phyloP scores from a whole-genome alignment of 495 filamentous ascomycete species.

The Cryomyces antarcticus region DNA sequence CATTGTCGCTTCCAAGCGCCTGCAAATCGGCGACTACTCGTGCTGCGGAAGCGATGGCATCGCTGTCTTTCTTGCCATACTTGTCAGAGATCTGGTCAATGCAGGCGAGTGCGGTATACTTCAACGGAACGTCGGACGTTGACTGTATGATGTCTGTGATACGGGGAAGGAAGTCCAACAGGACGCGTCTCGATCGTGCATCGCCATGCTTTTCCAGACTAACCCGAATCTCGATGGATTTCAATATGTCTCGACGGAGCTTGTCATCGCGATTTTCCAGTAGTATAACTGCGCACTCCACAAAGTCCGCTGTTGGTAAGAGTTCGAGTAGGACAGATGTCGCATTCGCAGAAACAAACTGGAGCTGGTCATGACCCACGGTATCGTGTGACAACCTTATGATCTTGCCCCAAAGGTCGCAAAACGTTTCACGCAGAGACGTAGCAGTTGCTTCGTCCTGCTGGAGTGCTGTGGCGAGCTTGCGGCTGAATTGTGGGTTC shows the following conservation, averaged over 20 bases:
- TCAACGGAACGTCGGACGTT: constrained; percentile 45
- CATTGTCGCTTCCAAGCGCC: constrained; percentile 53
- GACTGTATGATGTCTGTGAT: constrained; percentile 53
- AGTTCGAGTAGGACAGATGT: constrained; percentile 56
- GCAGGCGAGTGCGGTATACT: constrained; percentile 63
- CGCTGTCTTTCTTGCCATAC: constrained; percentile 71
- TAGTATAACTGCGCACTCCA: constrained; percentile 60
- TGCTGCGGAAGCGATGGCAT: constrained; percentile 41
- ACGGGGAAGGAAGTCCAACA: constrained; percentile 60
- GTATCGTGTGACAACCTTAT: constrained; percentile 11
- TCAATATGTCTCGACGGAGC: constrained; percentile 58
- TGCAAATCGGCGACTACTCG: constrained; percentile 52
- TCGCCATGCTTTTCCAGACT: constrained; percentile 45
- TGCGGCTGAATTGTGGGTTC: constrained; percentile 14
- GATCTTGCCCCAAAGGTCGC: constrained; percentile 34
- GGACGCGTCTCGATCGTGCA: constrained; percentile 38
- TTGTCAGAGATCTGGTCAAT: constrained; percentile 79
- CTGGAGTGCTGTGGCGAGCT: constrained; percentile 6
- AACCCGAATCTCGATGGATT: constrained; percentile 54
- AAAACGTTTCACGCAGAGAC: constrained; percentile 9
- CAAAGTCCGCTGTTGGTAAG: constrained; percentile 64
- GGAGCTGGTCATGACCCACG: constrained; percentile 15
- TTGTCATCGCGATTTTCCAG: constrained; percentile 49
- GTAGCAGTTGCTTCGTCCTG: constrained; percentile 1
- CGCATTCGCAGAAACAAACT: constrained; percentile 43